Base-by-base conservation (phyloP, 208 protist species). In the Acanthamoeba polyphaga region DNA sequence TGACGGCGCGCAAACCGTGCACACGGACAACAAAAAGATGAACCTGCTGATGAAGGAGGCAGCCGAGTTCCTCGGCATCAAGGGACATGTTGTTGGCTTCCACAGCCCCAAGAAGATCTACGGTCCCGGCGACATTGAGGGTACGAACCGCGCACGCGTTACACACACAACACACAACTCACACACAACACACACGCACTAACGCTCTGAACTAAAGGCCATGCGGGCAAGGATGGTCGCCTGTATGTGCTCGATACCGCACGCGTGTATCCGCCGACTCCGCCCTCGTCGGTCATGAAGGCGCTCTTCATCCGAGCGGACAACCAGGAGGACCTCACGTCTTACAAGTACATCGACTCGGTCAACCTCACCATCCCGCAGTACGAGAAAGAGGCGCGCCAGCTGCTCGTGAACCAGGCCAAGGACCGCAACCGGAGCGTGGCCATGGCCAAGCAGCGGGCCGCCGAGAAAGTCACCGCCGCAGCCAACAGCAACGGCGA, bases 241-340 rank as follows among this genome's bases (percentile, higher is more conserved):
- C 10, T 80, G 46, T 93, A 93, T 29, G 88, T 93, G 34, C 64
- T 93, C n/a, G 88, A 93, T 29, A 93, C 88, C 7, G 88, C 88
- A 13, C 34, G 88, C 27, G 58, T 70, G n/a, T 93, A 51, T 34
- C 88, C 88, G n/a, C 88, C 88, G 9, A 78, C 58, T 7, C 88
- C 88, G 32, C 88, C 88, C 6, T 93, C 88, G 22, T 78, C 64
- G 29, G 88, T 78, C 27, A 66, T 93, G 34, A 49, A 53, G 51
- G 88, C 88, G 6, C 43, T 93, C 9, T n/a, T 80, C 24, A 51
- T 93, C 17, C 34, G 43, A 22, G 62, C 88, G 9, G 66, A 93
- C n/a, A 8, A 68, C 13, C 19, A 27, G 34, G n/a, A 72, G 34
- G 29, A 72, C 34, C 60, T 29, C 5, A 90, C n/a, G 6, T 43